Evolutionary conservation across 2,329 filamentous ascomycete species (phyloP), one percentile per base, ranked within the genome.

Genomic region (Aspergillus sp.): DNA sequence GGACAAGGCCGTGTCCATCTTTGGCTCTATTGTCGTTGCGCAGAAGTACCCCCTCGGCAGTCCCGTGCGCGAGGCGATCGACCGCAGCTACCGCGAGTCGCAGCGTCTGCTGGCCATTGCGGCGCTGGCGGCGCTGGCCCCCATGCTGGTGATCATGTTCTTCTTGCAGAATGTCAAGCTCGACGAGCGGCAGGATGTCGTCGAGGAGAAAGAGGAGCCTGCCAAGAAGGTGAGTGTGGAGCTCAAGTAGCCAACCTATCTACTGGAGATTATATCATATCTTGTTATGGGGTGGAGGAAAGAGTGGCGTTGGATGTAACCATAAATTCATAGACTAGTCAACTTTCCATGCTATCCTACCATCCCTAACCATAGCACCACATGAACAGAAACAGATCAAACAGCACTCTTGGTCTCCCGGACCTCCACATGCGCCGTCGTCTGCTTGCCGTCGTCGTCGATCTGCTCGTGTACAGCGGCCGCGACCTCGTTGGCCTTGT

Each of bases 401-500:
- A 20, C 40, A 5, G n/a, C 16, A 19, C 16, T 19, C 19, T 42
- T 42, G 11, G 40, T 42, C 40, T 42, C 40, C 11, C 9, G 7
- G 6, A 47, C 21, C 31, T 47, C 45, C 17, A 47, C 31, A 47
- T 47, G 45, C n/a, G 45, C 45, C 11, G 45, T 36, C 23, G 80
- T 14, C 25, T 41, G 29, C 20, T 48, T 40, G 23, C 20, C 36
- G 5, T 43, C 44, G 3, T 58, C 50, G 47, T 68, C 63, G 5
- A 72, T 63, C 43, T 65, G 59, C 53, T 72, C 71, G 56, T 72
- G 67, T 13, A 72, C 71, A n/a, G 69, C 71, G 11, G 63, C 60
- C 19, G 68, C 63, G 3, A 70, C 66, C 50, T 70, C 58, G 20
- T 73, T 65, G 6, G 70, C 66, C 23, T 71, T 62, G 1, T 61